Conservation (phyloP, 1,284 basidiomycete genomes). For the Heterobasidion annosum region DNA sequence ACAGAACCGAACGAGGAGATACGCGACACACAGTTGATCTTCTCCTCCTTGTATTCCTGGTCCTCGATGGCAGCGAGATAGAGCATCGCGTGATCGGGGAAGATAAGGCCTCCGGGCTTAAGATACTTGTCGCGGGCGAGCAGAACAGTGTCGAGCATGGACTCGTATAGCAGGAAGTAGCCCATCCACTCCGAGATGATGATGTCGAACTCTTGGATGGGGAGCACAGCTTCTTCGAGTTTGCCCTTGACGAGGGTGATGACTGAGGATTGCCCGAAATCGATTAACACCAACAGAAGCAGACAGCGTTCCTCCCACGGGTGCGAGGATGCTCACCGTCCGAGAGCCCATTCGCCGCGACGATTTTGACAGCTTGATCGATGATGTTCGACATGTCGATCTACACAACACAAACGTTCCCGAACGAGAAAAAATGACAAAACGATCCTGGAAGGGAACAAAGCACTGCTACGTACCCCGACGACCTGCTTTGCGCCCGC, state of each 20-base stretch:
- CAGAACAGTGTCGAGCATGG: conserved; percentile 98
- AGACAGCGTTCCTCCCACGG: not conserved
- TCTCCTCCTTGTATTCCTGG: conserved; percentile 99
- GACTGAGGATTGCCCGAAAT: conserved; percentile 32
- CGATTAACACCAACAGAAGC: not conserved
- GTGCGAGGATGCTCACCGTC: conserved; percentile 59
- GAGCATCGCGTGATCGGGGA: conserved; percentile 92
- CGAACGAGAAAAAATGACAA: not conserved
- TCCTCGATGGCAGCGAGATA: conserved; percentile 98
- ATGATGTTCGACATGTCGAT: conserved; percentile 99
- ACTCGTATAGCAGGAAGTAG: conserved; percentile 94
- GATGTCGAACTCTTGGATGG: conserved; percentile 89
- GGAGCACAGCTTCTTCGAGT: conserved; percentile 85
- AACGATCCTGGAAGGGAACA: not conserved
- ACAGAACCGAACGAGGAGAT: not conserved
- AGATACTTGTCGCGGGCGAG: conserved; percentile 97
- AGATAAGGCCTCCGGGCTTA: conserved; percentile 84
- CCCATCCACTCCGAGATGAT: conserved; percentile 99
- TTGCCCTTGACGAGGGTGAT: conserved; percentile 98
- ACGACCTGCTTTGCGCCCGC: conserved; percentile 96
- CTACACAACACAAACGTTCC: conserved; percentile 16
- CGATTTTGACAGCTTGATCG: conserved; percentile 96
- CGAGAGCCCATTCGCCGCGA: conserved; percentile 93
- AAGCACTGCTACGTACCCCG: conserved; percentile 48
- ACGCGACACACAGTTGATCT: conserved; percentile 82